Evolutionary conservation across 768 basidiomycete genomes (phyloP).

Genomic region (Lentinula guzmanii): DNA sequence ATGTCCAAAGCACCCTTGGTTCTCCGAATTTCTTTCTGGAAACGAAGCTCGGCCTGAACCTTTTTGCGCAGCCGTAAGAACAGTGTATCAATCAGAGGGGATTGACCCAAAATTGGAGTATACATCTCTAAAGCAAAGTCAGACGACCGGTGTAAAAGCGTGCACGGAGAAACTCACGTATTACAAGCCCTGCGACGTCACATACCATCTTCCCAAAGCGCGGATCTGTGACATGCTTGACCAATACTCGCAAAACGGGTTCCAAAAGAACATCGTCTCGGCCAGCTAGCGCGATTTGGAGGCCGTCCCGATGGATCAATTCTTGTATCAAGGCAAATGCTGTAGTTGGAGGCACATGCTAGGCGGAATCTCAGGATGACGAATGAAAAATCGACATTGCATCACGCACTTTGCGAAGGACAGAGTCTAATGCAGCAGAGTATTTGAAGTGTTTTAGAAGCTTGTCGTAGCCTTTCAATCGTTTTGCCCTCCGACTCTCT

Average conservation of each 20-base stretch:
- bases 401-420: slow-evolving; percentile 66
- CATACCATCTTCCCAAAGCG: slow-evolving; percentile 89
- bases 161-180: slow-evolving; percentile 51
- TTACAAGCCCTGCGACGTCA: slow-evolving; percentile 71
- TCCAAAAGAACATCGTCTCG: slow-evolving; percentile 93
- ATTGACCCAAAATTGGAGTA: slow-evolving; percentile 85
- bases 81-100: slow-evolving; percentile 84
- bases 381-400: neutral
- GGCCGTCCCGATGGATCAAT: slow-evolving; percentile 85
- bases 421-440: slow-evolving; percentile 89
- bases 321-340: slow-evolving; percentile 92
- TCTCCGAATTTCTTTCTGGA: slow-evolving; percentile 82
- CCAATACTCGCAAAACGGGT: slow-evolving; percentile 80
- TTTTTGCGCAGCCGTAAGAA: slow-evolving; percentile 80
- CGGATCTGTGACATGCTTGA: slow-evolving; percentile 83
- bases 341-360: slow-evolving; percentile 81
- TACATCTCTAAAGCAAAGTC: slow-evolving; percentile 70
- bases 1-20: slow-evolving; percentile 87
- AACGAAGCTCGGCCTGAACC: slow-evolving; percentile 77
- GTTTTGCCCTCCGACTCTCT: slow-evolving; percentile 62
- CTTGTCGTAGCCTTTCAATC: slow-evolving; percentile 83
- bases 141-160: slow-evolving; percentile 5
- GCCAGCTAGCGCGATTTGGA: slow-evolving; percentile 79
- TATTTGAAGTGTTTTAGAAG: slow-evolving; percentile 91
- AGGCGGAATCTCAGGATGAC: slow-evolving; percentile 1